Evolutionary conservation across 2,329 filamentous ascomycete species (phyloP).

Genomic region (Ceratocystis papillata): DNA sequence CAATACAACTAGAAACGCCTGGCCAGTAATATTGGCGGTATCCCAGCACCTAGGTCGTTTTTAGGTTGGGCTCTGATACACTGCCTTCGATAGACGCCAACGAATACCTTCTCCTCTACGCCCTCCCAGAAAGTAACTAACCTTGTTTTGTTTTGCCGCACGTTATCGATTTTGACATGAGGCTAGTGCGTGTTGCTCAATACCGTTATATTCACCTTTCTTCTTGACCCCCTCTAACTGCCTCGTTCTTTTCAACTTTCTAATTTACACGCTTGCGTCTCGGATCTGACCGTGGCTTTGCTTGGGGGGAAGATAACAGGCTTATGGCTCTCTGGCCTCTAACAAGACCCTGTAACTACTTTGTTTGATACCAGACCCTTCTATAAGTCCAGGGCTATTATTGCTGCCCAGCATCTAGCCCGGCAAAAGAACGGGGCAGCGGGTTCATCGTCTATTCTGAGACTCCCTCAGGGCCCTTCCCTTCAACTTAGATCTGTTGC

Average conservation of each 20-base stretch:
- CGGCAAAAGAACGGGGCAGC: not conserved
- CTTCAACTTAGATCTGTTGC: not conserved
- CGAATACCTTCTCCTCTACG: not conserved
- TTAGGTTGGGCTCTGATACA: not conserved
- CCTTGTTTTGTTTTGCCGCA: conserved; percentile 10
- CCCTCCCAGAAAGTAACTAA: not conserved
- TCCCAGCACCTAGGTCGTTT: too few species aligned
- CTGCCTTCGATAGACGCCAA: not conserved
- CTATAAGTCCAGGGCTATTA: not conserved
- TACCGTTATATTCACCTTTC: not conserved
- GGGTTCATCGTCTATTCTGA: not conserved
- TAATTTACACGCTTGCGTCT: not conserved
- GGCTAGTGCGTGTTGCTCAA: not conserved
- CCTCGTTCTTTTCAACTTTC: not conserved
- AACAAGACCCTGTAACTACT: conserved; percentile 4
- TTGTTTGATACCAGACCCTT: not conserved
- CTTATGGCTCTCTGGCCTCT: not conserved
- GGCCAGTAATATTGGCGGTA: too few species aligned
- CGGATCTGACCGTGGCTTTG: conserved; percentile 1
- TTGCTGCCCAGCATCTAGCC: not conserved
- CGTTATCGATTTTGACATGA: not conserved
- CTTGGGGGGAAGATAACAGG: not conserved
- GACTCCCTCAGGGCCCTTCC: not conserved
- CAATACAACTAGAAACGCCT: too few species aligned
- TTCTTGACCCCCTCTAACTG: not conserved